Percentiles rank a stretch among this genome's conserved stretches.
phyloP scores from a whole-genome alignment of 257 asterid species.

The Linaria vulgaris region DNA sequence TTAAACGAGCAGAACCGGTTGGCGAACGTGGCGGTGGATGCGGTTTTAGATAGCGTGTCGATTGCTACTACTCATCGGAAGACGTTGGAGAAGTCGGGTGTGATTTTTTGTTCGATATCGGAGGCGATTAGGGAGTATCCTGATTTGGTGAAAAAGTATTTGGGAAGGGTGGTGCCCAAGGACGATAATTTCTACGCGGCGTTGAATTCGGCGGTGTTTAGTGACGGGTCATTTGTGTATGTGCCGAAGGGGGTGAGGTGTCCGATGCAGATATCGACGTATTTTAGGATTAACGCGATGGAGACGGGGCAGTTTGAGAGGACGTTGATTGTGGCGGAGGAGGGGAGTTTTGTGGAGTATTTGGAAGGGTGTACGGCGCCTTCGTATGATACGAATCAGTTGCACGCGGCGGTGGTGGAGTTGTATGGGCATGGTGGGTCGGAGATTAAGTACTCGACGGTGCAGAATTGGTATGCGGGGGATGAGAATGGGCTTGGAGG shows the following conservation, averaged over 20 bases:
- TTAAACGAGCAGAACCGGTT: conserved; percentile 79
- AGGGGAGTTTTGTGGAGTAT: conserved; percentile 90
- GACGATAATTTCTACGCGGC: conserved; percentile 89
- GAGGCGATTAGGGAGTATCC: conserved; percentile 91
- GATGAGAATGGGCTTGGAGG: conserved; percentile 90
- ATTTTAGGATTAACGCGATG: conserved; percentile 92
- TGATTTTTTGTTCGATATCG: conserved; percentile 89
- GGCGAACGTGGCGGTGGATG: conserved; percentile 97
- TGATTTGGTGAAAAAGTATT: conserved; percentile 65
- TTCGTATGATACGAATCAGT: conserved; percentile 81
- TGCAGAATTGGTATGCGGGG: conserved; percentile 98
- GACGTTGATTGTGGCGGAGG: conserved; percentile 88
- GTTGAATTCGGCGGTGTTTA: conserved; percentile 86
- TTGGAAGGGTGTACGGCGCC: conserved; percentile 99
- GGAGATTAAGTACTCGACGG: conserved; percentile 89
- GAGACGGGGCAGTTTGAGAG: conserved; percentile 99
- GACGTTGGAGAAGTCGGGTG: conserved; percentile 81
- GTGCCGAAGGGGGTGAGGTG: conserved; percentile 80
- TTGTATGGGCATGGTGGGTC: conserved; percentile 77
- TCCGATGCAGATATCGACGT: conserved; percentile 95
- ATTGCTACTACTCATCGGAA: conserved; percentile 91
- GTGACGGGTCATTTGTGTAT: conserved; percentile 97
- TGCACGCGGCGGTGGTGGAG: conserved; percentile 97
- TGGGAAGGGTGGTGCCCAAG: conserved; percentile 83
- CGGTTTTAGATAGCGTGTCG: conserved; percentile 91